Evolutionary conservation across 176 grass and related monocot genomes (phyloP).

Genomic region (Miscanthus lutarioriparius): DNA sequence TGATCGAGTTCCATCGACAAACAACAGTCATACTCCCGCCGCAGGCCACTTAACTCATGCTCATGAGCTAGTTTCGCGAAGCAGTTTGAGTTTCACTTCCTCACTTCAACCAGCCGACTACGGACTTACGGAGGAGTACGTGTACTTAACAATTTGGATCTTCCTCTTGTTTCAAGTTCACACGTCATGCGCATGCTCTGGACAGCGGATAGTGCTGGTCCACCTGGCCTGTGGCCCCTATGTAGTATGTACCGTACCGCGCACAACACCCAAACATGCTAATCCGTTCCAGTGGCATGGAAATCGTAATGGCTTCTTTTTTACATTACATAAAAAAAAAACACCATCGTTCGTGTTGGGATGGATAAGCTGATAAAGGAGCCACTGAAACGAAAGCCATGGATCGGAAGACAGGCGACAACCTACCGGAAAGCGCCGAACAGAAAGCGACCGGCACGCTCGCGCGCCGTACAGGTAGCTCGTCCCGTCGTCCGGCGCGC

Average conservation of each 20-base stretch:
- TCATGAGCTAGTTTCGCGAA: no score
- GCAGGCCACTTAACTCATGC: no score
- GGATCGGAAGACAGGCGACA: not conserved
- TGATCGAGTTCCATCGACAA: not conserved
- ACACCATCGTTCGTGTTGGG: no score
- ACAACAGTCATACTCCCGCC: not conserved
- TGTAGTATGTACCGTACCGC: not conserved
- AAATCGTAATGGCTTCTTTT: not conserved
- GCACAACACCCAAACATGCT: no score
- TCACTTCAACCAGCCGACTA: not conserved
- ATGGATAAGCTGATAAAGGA: not conserved
- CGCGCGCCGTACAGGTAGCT: not conserved
- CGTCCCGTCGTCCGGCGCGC: conserved; percentile 9
- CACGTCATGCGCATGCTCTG: not conserved
- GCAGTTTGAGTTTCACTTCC: not conserved
- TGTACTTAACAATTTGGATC: not conserved
- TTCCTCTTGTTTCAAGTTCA: not conserved
- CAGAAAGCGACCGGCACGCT: not conserved
- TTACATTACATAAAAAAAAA: no score
- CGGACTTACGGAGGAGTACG: no score
- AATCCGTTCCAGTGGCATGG: not conserved
- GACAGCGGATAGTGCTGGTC: not conserved
- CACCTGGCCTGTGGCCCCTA: not conserved
- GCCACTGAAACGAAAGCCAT: not conserved
- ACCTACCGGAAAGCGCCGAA: not conserved